Conservation (phyloP, 495 filamentous ascomycete species). For the Immersiella caudata region DNA sequence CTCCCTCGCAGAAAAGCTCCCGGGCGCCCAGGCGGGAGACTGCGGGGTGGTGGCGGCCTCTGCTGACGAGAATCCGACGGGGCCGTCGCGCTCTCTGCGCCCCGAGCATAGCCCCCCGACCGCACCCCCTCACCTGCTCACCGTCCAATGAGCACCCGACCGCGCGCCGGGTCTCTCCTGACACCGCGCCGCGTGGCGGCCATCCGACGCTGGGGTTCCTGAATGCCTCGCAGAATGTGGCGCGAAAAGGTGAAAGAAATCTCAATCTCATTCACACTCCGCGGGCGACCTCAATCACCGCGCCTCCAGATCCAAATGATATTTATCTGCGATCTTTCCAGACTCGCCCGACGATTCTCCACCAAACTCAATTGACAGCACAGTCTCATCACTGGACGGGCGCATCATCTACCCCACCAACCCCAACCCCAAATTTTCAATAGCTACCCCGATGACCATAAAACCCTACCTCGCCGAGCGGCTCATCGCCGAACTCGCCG, state of each 20-base stretch:
- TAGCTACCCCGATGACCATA: constrained; percentile 18
- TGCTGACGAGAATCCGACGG: background rate
- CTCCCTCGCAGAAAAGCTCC: background rate
- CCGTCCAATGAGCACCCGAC: background rate
- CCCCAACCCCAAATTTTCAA: background rate
- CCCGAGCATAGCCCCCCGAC: constrained; percentile 8
- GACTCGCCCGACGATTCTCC: too few species aligned
- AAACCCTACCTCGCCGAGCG: constrained; percentile 50
- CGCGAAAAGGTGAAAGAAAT: background rate
- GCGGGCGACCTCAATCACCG: constrained; percentile 4
- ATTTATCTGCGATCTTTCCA: background rate
- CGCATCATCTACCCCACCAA: background rate
- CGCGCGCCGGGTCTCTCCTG: background rate
- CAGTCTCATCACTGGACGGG: too few species aligned
- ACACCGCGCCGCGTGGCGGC: constrained; percentile 1
- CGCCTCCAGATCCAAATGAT: background rate
- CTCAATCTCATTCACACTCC: background rate
- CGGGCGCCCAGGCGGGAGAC: background rate
- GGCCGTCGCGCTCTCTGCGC: constrained; percentile 3
- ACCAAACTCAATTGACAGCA: too few species aligned
- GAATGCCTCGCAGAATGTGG: background rate
- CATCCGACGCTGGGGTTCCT: background rate
- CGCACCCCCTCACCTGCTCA: background rate
- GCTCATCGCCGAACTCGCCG: constrained; percentile 53
- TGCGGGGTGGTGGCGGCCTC: constrained; percentile 4